A percentile compares a stretch with the other conserved stretches of the same genome.
Evolutionary conservation across 2,329 filamentous ascomycete species (phyloP).

Genomic region (Neobulgaria alba): DNA sequence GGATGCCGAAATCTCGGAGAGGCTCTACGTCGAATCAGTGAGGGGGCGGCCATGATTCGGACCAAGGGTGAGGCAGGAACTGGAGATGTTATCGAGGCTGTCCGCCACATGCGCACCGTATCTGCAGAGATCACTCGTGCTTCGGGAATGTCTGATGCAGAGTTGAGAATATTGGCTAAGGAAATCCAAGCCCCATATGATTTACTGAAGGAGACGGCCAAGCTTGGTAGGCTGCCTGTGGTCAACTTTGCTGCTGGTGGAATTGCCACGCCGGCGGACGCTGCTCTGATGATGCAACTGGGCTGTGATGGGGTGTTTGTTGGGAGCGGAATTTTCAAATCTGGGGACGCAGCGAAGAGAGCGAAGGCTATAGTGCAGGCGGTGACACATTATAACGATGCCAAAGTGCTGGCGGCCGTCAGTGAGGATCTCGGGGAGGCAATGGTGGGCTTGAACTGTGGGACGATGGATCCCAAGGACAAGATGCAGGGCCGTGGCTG

Average conservation of each 20-base stretch:
- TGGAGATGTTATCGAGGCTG: constrained; percentile 92
- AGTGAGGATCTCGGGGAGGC: constrained; percentile 89
- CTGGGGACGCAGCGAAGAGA: constrained; percentile 78
- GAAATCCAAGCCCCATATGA: constrained; percentile 71
- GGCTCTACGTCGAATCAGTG: constrained; percentile 79
- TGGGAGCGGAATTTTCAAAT: constrained; percentile 96
- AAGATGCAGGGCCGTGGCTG: constrained; percentile 82
- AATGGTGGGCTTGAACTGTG: constrained; percentile 92
- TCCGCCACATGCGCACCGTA: constrained; percentile 90
- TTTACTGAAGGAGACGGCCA: constrained; percentile 77
- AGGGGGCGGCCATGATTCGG: constrained; percentile 97
- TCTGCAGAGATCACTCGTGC: constrained; percentile 74
- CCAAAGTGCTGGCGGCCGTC: constrained; percentile 77
- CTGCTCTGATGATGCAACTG: constrained; percentile 97
- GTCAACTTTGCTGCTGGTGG: constrained; percentile 99
- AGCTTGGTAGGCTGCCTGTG: constrained; percentile 80
- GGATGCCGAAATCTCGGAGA: constrained; percentile 92
- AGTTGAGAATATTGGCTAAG: constrained; percentile 71
- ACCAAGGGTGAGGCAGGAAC: constrained; percentile 98
- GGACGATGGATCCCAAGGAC: constrained; percentile 65
- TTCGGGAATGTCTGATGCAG: constrained; percentile 53
- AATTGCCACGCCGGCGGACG: constrained; percentile 96
- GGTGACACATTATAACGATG: constrained; percentile 81
- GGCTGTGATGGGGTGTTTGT: constrained; percentile 98
- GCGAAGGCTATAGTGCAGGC: constrained; percentile 93